Evolutionary conservation across 2,329 filamentous ascomycete species (phyloP).

Genomic region (Hypocreales sp.): DNA sequence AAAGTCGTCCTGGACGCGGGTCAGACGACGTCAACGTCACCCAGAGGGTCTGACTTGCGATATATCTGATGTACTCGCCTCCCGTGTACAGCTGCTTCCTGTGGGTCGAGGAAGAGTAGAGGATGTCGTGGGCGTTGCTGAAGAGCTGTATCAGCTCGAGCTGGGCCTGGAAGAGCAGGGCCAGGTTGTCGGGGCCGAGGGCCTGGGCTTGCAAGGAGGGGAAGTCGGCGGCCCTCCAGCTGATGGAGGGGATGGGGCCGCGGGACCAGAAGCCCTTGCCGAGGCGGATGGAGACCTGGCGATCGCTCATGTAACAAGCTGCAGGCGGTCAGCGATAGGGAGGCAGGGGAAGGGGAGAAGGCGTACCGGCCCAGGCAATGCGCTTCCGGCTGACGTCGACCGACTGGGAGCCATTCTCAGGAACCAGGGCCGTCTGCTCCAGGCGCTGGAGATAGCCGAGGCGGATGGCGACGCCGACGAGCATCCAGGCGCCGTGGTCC

Average conservation of each 20-base stretch:
- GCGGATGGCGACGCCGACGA: slow-evolving; percentile 53
- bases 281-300: slow-evolving; percentile 54
- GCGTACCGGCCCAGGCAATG: slow-evolving; percentile 47
- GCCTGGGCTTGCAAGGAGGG: slow-evolving; percentile 44
- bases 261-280: slow-evolving; percentile 62
- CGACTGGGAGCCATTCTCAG: slow-evolving; percentile 41
- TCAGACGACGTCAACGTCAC: no score
- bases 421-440: slow-evolving; percentile 51
- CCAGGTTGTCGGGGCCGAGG: slow-evolving; percentile 49
- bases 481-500: slow-evolving; percentile 64
- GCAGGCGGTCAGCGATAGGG: background rate
- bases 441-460: slow-evolving; percentile 56
- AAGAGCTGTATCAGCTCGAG: slow-evolving; percentile 58
- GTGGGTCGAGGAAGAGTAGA: slow-evolving; percentile 56
- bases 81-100: slow-evolving; percentile 55
- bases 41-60: no score
- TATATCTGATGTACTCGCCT: slow-evolving; percentile 60
- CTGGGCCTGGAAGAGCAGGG: slow-evolving; percentile 54
- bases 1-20: slow-evolving; percentile 40
- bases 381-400: slow-evolving; percentile 45
- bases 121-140: slow-evolving; percentile 57
- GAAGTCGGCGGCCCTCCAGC: slow-evolving; percentile 50
- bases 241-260: slow-evolving; percentile 51
- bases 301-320: slow-evolving; percentile 50
- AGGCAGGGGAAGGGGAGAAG: no score